Conservation (phyloP, 192 early-diverging fungal genomes). For the Backusella australiensis region DNA sequence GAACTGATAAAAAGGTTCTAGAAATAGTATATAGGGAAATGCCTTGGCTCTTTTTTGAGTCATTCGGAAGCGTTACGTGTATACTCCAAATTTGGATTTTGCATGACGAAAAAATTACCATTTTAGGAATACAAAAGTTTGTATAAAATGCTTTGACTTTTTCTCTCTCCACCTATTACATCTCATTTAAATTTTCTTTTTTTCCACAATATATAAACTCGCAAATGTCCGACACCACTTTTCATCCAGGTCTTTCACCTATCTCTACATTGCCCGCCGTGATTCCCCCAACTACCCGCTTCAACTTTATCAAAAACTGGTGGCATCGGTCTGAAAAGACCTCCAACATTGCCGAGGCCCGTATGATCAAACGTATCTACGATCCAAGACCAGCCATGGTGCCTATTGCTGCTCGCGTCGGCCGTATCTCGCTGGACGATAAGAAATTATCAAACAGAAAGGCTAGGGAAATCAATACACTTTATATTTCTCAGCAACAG, state of each 20-base stretch:
- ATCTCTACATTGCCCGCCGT: conserved; percentile 24
- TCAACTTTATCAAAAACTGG: conserved; percentile 41
- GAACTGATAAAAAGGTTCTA: too few species aligned
- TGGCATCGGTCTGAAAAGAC: conserved; percentile 40
- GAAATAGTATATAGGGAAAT: too few species aligned
- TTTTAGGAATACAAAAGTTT: not conserved
- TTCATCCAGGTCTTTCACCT: not conserved
- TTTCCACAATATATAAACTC: not conserved
- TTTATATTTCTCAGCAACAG: conserved; percentile 11
- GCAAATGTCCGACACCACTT: not conserved
- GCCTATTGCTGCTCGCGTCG: not conserved
- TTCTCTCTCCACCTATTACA: not conserved
- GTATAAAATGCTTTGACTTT: not conserved
- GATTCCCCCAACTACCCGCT: conserved; percentile 35
- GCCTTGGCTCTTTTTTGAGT: not conserved
- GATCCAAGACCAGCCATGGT: not conserved
- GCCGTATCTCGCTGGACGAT: not conserved
- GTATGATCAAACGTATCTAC: conserved; percentile 51
- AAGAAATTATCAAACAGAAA: not conserved
- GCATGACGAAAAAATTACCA: not conserved
- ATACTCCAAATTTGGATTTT: not conserved
- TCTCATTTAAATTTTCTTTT: not conserved
- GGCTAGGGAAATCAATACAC: not conserved
- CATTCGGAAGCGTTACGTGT: not conserved
- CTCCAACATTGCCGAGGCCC: conserved; percentile 53